These are phyloP conservation scores for Raffaelea arxii DNA, from an alignment of 2,329 filamentous ascomycete genomes.

Conservation along the genomic window DNA sequence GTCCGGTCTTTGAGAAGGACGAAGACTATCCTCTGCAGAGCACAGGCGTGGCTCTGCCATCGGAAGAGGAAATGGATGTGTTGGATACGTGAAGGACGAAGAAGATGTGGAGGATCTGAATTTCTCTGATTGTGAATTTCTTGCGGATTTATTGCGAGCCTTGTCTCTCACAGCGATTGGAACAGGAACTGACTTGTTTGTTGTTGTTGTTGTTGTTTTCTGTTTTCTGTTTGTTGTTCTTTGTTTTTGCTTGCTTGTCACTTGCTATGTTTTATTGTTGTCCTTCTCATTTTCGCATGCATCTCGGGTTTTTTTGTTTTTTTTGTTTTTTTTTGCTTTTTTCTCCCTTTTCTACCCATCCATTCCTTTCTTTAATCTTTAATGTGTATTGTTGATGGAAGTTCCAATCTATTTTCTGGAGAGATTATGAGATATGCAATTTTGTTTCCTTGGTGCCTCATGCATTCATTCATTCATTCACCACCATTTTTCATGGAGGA, in stretches of 20 bases:
- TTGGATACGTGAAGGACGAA: constrained; percentile 24
- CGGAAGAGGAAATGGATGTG: constrained; percentile 30
- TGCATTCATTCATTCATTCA: not conserved
- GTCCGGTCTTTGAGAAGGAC: constrained; percentile 40
- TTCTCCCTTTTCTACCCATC: not conserved
- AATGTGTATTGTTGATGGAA: too few relatives aligned
- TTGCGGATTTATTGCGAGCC: not conserved
- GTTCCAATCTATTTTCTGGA: too few relatives aligned
- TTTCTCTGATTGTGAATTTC: not conserved
- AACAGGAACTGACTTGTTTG: not conserved
- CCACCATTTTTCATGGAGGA: constrained; percentile 15
- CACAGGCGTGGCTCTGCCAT: constrained; percentile 25
- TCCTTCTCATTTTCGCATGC: not conserved
- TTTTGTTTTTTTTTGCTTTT: not conserved
- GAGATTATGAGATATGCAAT: too few relatives aligned
- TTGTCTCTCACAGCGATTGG: not conserved
- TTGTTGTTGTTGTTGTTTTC: not conserved
- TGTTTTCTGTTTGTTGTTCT: not conserved
- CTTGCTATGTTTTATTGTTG: not conserved
- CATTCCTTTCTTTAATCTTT: not conserved
- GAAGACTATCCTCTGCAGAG: constrained; percentile 24
- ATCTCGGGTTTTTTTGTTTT: not conserved
- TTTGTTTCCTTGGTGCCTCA: not conserved
- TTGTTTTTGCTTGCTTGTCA: not conserved
- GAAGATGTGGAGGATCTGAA: not conserved